Evolutionary conservation across 1,139 yeast genomes (phyloP).

Genomic region (Maudiozyma humilis): DNA sequence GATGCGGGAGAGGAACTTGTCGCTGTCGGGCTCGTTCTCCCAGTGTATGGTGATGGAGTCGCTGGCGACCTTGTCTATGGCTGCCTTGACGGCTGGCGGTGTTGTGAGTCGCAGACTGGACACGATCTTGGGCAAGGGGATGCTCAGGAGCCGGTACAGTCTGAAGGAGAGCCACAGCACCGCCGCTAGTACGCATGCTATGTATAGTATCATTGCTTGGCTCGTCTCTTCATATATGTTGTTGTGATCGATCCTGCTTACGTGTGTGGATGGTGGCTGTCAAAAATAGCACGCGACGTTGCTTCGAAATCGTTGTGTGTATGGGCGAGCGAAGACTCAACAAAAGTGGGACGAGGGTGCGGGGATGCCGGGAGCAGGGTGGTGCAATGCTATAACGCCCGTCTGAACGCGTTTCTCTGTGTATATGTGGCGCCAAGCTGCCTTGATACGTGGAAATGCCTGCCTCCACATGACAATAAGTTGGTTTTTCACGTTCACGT

Average conservation of each 20-base stretch:
- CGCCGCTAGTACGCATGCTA: conserved; percentile 12
- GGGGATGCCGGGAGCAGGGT: no score
- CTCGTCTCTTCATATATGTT: neutral
- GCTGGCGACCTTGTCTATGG: conserved; percentile 47
- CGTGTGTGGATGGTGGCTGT: no score
- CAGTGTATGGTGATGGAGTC: conserved; percentile 48
- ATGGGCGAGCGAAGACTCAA: no score
- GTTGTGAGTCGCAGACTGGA: conserved; percentile 45
- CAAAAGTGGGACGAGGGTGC: no score
- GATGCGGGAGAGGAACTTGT: conserved; percentile 9
- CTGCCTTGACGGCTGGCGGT: conserved; percentile 50
- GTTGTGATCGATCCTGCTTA: no score
- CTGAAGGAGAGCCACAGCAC: conserved; percentile 25
- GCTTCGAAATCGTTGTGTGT: no score
- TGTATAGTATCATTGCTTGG: conserved; percentile 5
- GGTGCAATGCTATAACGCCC: no score
- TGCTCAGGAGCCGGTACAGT: conserved; percentile 25
- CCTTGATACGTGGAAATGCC: no score
- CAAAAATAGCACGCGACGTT: no score
- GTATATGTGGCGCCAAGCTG: no score
- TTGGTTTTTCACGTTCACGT: neutral
- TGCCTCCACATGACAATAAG: no score
- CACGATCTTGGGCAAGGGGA: conserved; percentile 45
- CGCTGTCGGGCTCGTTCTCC: conserved; percentile 35
- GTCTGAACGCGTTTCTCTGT: no score